phyloP scores from a whole-genome alignment of 257 asterid species.

The Salvia rosmarinus region DNA sequence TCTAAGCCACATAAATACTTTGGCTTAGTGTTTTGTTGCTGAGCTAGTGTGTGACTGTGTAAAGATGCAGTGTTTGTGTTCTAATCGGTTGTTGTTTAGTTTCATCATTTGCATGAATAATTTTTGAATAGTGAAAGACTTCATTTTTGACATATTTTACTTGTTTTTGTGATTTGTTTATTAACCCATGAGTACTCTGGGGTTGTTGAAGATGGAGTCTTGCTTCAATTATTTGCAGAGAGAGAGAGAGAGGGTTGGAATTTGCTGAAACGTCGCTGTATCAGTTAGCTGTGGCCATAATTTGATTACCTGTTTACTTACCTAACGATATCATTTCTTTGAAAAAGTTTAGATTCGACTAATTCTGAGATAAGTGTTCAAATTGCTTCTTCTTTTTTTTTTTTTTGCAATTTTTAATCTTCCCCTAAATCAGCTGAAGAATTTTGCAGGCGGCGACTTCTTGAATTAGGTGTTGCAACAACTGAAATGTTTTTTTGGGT shows the following conservation, averaged over 20 bases:
- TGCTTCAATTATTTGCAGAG: neutral
- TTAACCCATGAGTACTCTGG: neutral
- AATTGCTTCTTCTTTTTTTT: neutral
- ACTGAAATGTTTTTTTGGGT: too few species aligned
- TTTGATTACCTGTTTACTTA: constrained; percentile 20
- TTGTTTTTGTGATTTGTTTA: neutral
- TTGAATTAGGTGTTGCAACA: neutral
- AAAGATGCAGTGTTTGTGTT: neutral
- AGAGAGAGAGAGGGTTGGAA: neutral
- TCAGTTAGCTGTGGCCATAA: constrained; percentile 16
- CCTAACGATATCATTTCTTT: neutral
- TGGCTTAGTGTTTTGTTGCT: neutral
- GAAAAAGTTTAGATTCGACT: neutral
- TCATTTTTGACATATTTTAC: neutral
- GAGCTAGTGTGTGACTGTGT: neutral
- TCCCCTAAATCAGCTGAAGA: neutral
- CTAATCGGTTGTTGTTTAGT: neutral
- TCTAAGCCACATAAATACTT: too few species aligned
- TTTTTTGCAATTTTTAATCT: neutral
- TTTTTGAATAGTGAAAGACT: neutral
- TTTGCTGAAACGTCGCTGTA: constrained; percentile 23
- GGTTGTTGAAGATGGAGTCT: constrained; percentile 11
- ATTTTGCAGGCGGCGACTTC: neutral
- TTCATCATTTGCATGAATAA: constrained; percentile 31
- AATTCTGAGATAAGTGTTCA: neutral